Evolutionary conservation across 169 alveolate species (phyloP), one percentile per base, ranked within the genome.

Genomic region (Cryptosporidium viatorum): DNA sequence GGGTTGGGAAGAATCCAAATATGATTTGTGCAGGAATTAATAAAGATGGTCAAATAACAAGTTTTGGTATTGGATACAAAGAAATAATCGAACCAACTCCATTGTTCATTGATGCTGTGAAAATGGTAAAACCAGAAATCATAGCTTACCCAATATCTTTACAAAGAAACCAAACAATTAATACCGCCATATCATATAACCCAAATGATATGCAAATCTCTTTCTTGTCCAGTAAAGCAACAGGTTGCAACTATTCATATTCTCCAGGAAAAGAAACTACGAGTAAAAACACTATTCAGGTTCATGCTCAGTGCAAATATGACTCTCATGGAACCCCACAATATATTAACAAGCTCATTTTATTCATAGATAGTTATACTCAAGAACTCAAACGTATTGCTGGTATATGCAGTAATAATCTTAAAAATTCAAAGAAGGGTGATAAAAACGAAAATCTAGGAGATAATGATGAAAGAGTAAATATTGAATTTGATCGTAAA

Each of bases 241-340:
- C 70, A n/a, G 75, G 75, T n/a, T 80, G 75, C 21, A 80, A 80
- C 52, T 45, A 62, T 33, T 59, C 89, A 14, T 80, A 80, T 33
- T 80, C 89, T 12, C 89, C 89, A 12, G 52, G 70, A 59, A 41
- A 62, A 62, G 55, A 80, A 14, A 65, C 16, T 18, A 23, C 80
- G 26, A 45, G 67, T 10, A 62, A 48, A 80, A 62, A 50, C 35
- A 80, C 75, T 2, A 43, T 80, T 16, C 73, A 65, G n/a, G 75
- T 80, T 80, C 73, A 65, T 29, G 89, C 89, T 21, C 89, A 80
- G 43, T 80, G 89, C 35, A 80, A 80, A 65, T 65, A 41, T 62
- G 75, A 80, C 48, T 37, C 23, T 18, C 0, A 41, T 10, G 75
- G 75, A 35, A 7, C 45, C 21, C 75, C 75, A 18, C 89, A 80